Percentiles rank a stretch among this genome's conserved stretches.
Conservation (phyloP, 1,139 yeast genomes). For the Saccharomyces hybrid region DNA sequence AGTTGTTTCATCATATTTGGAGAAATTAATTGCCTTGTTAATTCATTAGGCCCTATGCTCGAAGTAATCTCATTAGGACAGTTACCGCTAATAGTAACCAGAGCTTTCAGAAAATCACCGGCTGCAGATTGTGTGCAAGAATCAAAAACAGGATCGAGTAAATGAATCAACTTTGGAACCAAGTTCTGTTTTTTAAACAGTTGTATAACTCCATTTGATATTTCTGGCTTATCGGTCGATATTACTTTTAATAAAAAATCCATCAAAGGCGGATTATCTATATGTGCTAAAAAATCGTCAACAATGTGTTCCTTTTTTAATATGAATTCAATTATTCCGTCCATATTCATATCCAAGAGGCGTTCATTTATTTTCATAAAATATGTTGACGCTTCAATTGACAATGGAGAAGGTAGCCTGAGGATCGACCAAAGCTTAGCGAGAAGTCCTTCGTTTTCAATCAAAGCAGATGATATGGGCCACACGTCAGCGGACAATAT, state of each 20-base stretch:
- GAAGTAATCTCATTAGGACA: constrained; percentile 66
- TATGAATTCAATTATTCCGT: constrained; percentile 68
- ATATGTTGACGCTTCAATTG: constrained; percentile 72
- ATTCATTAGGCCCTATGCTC: constrained; percentile 92
- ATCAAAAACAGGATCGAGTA: constrained; percentile 41
- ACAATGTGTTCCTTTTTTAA: constrained; percentile 46
- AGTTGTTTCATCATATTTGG: constrained; percentile 57
- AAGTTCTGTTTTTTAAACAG: constrained; percentile 44
- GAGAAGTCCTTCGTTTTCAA: constrained; percentile 63
- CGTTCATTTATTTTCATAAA: constrained; percentile 95
- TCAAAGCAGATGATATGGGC: constrained; percentile 86
- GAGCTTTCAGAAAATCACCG: constrained; percentile 89
- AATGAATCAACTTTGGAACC: constrained; percentile 44
- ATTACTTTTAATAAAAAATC: constrained; percentile 56
- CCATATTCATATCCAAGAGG: constrained; percentile 75
- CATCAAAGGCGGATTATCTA: constrained; percentile 66
- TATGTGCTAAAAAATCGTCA: constrained; percentile 45
- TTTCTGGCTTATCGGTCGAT: constrained; percentile 57
- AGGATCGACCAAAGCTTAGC: constrained; percentile 72
- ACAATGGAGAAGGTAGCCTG: constrained; percentile 55
- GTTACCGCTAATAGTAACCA: constrained; percentile 87
- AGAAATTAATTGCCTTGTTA: constrained; percentile 81
- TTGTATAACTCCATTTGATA: constrained; percentile 55
- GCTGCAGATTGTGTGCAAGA: constrained; percentile 84
- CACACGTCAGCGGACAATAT: constrained; percentile 87